A percentile compares a stretch with the other conserved stretches of the same genome.
Conservation (phyloP, 179 eudicot species). For the Nepenthes alata region DNA sequence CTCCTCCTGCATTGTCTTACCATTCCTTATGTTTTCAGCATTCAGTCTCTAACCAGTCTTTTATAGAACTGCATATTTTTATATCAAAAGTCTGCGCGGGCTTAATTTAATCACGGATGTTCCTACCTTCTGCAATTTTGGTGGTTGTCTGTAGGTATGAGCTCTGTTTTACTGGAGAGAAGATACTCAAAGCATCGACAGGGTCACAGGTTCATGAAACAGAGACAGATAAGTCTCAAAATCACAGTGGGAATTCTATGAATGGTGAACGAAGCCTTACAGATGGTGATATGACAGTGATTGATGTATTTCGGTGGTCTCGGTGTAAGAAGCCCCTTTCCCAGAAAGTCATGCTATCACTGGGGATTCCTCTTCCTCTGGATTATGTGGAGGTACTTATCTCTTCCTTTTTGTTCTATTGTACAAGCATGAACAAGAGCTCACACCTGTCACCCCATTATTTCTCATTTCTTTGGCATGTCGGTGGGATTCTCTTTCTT, state of each 20-base stretch:
- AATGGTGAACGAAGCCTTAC: conserved; percentile 45
- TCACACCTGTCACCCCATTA: not conserved
- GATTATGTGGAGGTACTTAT: conserved; percentile 70
- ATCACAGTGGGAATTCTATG: conserved; percentile 28
- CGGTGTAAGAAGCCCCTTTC: conserved; percentile 79
- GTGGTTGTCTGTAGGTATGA: conserved; percentile 51
- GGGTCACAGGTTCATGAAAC: conserved; percentile 43
- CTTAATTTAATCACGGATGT: not conserved
- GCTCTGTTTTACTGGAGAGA: conserved; percentile 82
- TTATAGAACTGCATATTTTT: too few relatives aligned
- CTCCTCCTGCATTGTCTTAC: too few relatives aligned
- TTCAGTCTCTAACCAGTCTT: too few relatives aligned
- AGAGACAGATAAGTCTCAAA: conserved; percentile 53
- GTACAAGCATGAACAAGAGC: not conserved
- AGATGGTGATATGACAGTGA: conserved; percentile 33
- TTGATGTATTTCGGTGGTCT: conserved; percentile 84
- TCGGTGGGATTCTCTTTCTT: too few relatives aligned
- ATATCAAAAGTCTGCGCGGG: not conserved
- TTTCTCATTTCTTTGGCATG: not conserved
- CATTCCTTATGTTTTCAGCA: too few relatives aligned
- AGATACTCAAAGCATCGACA: conserved; percentile 46
- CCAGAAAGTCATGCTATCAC: conserved; percentile 52
- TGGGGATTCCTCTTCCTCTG: conserved; percentile 76
- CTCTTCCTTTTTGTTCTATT: not conserved
- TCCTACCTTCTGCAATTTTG: not conserved